Base-by-base conservation (phyloP, 257 asterid species). In the Solanum megistacrolobum region DNA sequence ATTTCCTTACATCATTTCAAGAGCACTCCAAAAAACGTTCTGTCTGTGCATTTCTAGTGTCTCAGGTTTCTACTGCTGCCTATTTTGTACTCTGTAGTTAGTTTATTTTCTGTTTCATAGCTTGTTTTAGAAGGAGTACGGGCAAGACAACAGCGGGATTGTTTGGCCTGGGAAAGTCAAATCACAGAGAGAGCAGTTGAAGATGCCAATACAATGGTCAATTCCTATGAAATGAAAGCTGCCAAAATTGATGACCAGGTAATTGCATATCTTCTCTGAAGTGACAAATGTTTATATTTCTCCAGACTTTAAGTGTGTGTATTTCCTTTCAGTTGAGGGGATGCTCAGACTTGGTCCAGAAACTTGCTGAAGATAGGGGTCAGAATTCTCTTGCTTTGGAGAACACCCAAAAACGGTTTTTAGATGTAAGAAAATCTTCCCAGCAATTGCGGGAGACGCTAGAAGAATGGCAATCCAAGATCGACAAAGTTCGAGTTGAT, bases 221-320 rank as follows among this genome's bases (percentile, higher is more conserved):
- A 91, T 43, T 89, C 93, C 89, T 94, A 89, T 65, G 92, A 93
- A 43, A 88, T 88, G 75, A 95, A 95, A 94, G 96, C 93, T 89
- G 89, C 93, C 85, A 95, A 95, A 92, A 92, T 97, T 83, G 98
- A 95, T 86, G 99, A 97, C 90, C 99, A 96, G 96, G 99, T 95
- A 92, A 82, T 71, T 38, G 41, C 38, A 38, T 76, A 83, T 85
- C 48, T 85, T 78, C 83, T 75, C 36, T 85, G 5, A 69, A 43
- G 88, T 72, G 66, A 18, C 34, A 46, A 88, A 83, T 83, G 34
- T 21, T 74, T 78, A 82, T 48, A 29, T 58, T 60, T 71, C 75
- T 43, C 29, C 32, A 71, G 68, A 36, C 87, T 60, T 86, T n/a
- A 23, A 29, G 72, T 88, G 66, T 84, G 89, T 83, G 88, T 90